Conservation (phyloP, 345 rosid genomes). For the Cardamine chenopodiifolia region DNA sequence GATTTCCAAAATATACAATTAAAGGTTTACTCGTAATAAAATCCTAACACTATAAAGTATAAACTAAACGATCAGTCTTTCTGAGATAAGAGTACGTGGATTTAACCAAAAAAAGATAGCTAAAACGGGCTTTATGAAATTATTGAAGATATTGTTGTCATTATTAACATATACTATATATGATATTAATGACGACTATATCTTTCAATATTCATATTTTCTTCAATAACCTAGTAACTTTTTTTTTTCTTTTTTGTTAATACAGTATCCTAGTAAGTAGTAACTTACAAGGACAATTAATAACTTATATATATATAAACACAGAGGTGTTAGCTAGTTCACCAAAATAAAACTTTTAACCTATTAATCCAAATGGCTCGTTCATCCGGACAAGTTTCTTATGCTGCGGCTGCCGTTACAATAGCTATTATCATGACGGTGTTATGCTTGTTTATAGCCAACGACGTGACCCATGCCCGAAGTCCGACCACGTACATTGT, state of each 20-base stretch:
- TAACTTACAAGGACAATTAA: background rate
- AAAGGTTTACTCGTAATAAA: background rate
- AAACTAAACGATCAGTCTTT: background rate
- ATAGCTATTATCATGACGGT: background rate
- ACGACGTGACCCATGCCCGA: background rate
- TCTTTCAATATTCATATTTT: background rate
- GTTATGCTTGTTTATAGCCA: conserved; percentile 10
- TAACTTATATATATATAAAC: background rate
- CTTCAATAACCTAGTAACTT: background rate
- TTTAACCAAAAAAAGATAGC: background rate
- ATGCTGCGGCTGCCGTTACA: background rate
- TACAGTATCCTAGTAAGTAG: too few species aligned
- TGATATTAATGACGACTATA: background rate
- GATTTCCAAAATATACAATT: background rate
- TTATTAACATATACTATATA: background rate
- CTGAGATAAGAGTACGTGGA: background rate
- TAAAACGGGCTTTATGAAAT: background rate
- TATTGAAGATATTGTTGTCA: background rate
- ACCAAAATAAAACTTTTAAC: background rate
- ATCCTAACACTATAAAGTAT: background rate
- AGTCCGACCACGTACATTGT: conserved; percentile 7
- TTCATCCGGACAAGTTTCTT: background rate
- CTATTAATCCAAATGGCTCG: conserved; percentile 14
- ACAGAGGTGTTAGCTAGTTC: background rate
- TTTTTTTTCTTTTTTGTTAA: too few species aligned